phyloP scores from a whole-genome alignment of 1,284 basidiomycete genomes.

The Tremellales sp. region DNA sequence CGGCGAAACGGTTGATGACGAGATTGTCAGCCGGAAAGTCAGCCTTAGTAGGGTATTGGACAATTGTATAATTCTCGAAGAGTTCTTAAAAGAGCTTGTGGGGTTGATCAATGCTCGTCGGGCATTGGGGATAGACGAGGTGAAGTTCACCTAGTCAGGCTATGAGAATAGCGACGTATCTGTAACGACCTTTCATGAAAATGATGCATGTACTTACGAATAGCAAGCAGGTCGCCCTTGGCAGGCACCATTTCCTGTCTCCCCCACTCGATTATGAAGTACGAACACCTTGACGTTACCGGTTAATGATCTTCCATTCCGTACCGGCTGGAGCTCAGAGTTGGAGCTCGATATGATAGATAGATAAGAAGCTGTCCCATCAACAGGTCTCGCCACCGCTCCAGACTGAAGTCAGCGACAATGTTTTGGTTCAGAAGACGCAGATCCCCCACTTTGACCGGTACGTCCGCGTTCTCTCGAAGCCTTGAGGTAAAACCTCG shows the following conservation, averaged over 20 bases:
- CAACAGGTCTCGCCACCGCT: background rate
- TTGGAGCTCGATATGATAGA: background rate
- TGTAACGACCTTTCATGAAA: background rate
- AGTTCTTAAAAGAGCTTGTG: slow-evolving; percentile 88
- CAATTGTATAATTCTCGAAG: slow-evolving; percentile 92
- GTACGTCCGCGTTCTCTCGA: background rate
- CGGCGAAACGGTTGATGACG: background rate
- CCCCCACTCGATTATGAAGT: background rate
- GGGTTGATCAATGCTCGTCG: slow-evolving; percentile 81
- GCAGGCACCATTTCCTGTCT: background rate
- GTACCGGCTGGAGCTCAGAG: background rate
- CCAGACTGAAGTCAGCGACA: no score
- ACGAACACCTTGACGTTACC: background rate
- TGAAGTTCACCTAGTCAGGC: background rate
- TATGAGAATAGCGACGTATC: background rate
- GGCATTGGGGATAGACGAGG: slow-evolving; percentile 72
- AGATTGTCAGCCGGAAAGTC: slow-evolving; percentile 1
- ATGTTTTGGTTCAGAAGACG: background rate
- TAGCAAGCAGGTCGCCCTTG: background rate
- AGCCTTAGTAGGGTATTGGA: slow-evolving; percentile 56
- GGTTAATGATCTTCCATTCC: background rate
- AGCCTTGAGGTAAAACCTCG: background rate
- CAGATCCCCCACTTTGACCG: background rate
- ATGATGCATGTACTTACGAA: background rate
- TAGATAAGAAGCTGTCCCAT: background rate